phyloP scores from a whole-genome alignment of 1,284 basidiomycete genomes.

The Microbotryomycetes sp. region DNA sequence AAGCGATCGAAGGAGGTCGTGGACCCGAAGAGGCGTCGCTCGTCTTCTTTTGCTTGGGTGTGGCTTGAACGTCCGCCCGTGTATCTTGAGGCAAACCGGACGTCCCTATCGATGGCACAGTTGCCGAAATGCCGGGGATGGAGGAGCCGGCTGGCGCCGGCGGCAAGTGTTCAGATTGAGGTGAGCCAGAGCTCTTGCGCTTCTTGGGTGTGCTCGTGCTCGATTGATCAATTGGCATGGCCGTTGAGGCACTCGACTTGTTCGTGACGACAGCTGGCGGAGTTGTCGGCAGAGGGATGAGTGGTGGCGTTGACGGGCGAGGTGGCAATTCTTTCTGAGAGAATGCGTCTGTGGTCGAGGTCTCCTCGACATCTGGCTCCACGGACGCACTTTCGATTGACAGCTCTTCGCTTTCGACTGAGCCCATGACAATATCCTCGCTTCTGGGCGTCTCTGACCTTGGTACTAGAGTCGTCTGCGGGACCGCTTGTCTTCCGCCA shows the following conservation, averaged over 20 bases:
- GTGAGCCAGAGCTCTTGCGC: constrained; percentile 28
- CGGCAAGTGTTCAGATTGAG: not conserved
- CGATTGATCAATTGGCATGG: not conserved
- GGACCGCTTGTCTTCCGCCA: constrained; percentile 38
- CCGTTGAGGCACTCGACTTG: too few relatives aligned
- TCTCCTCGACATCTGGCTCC: not conserved
- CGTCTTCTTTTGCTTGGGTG: constrained; percentile 24
- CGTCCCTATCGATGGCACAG: too few relatives aligned
- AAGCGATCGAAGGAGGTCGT: constrained; percentile 25
- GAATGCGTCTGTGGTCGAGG: not conserved
- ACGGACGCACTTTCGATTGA: not conserved
- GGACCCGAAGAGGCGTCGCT: constrained; percentile 21
- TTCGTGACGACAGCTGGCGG: not conserved
- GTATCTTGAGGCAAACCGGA: too few relatives aligned
- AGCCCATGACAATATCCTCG: constrained; percentile 26
- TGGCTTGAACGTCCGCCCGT: constrained; percentile 13
- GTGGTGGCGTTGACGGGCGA: constrained; percentile 5
- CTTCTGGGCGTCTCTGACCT: constrained; percentile 16
- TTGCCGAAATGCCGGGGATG: not conserved
- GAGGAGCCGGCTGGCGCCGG: constrained; percentile 7
- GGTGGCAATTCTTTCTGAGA: not conserved
- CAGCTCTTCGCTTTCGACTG: constrained; percentile 7
- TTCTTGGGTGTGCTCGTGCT: constrained; percentile 20
- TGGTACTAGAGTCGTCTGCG: too few relatives aligned
- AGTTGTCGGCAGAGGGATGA: constrained; percentile 9